Conservation (phyloP, 2,329 filamentous ascomycete genomes). For the Lachnellula subtilissima region DNA sequence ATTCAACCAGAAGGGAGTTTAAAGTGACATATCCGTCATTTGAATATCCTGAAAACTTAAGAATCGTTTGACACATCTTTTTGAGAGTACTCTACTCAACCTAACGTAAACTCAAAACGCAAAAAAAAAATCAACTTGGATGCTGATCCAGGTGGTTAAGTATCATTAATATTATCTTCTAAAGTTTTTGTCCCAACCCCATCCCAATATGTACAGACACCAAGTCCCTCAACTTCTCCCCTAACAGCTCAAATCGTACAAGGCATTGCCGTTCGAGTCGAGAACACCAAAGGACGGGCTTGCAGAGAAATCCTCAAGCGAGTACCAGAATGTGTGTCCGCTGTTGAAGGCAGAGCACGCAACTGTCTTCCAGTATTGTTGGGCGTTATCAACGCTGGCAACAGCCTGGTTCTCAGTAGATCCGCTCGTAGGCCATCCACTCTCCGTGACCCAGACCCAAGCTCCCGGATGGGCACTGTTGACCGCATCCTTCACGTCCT, state of each 20-base stretch:
- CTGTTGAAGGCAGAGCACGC: constrained; percentile 54
- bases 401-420: constrained; percentile 49
- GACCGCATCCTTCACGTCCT: constrained; percentile 27
- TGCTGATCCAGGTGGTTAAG: too few relatives aligned
- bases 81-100: too few relatives aligned
- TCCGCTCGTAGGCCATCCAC: constrained; percentile 59
- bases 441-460: constrained; percentile 60
- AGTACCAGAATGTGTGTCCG: constrained; percentile 57
- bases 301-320: constrained; percentile 48
- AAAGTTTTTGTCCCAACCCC: not conserved
- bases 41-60: too few relatives aligned
- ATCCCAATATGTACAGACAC: not conserved
- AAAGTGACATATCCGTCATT: too few relatives aligned
- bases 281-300: constrained; percentile 38
- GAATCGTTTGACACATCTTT: too few relatives aligned
- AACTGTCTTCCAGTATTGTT: constrained; percentile 58
- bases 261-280: constrained; percentile 25
- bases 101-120: too few relatives aligned
- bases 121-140: too few relatives aligned
- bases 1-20: too few relatives aligned
- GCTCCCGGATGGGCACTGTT: constrained; percentile 45
- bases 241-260: constrained; percentile 26
- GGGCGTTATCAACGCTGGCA: constrained; percentile 52
- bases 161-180: not conserved
- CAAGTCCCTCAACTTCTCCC: not conserved